Evolutionary conservation across 176 grass and related monocot species (phyloP), one percentile per base, ranked within the genome.

Genomic region (Juncus inflexus): DNA sequence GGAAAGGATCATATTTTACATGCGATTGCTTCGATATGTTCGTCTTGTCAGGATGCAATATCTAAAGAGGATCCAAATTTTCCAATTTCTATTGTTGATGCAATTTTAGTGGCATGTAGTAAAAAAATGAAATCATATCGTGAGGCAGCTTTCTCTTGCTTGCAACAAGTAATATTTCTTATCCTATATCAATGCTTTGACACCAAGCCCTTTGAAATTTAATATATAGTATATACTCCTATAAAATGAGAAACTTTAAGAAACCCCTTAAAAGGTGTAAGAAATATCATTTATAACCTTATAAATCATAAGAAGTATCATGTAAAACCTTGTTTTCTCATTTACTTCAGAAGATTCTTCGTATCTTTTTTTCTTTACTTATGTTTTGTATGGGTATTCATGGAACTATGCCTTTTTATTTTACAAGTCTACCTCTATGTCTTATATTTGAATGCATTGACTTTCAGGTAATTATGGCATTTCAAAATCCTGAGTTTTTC

Each of bases 81-180:
- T 72, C 84, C 92, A 70, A 67, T 10, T 81, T 63, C 69, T 74
- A 77, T 96, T 79, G 56, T 90, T 19, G 65, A 52, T 79, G 82
- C 82, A 53, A 76, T 96, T 65, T 83, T 58, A 77, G 76, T 65
- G 55, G 92, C 92, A 37, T 96, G 87, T 74, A 81, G 66, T 65
- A 96, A 75, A 65, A 96, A 89, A 78, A 52, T 77, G 50, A 96
- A 88, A 81, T 65, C 80, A 36, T 96, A 91, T 62, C 69, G 79
- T 50, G 92, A 96, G 72, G 92, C 87, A 79, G 92, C 87, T 79
- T 83, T 96, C 77, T 79, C 83, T 12, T 91, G 87, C 83, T 80
- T 96, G 55, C 69, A 96, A 51, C 74, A 96, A 74, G 91, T 96
- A 96, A 80, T 78, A 66, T 55, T 85, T 76, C 61, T 71, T 37